phyloP scores from a whole-genome alignment of 768 basidiomycete species.

The Kwoniella sp. region DNA sequence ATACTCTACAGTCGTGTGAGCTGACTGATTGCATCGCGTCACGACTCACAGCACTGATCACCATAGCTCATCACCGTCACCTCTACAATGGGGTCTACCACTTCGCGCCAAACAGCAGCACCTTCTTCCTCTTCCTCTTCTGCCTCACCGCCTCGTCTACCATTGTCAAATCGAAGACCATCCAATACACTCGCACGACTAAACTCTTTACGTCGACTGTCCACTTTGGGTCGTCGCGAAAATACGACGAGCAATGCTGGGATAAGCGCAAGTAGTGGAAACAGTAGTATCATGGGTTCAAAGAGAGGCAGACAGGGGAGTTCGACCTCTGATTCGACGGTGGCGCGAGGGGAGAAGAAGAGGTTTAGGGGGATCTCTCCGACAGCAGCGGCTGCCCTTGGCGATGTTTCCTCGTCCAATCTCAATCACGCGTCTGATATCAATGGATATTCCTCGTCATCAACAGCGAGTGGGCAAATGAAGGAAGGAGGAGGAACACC shows the following conservation, averaged over 20 bases:
- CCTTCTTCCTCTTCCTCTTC: background rate
- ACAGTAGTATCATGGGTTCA: background rate
- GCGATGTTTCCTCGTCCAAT: background rate
- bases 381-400: background rate
- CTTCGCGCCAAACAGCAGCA: constrained; percentile 12
- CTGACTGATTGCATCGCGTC: background rate
- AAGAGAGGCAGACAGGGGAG: constrained; percentile 24
- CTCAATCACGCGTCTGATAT: background rate
- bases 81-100: constrained; percentile 22
- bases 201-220: constrained; percentile 18
- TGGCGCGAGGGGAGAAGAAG: constrained; percentile 11
- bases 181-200: constrained; percentile 13
- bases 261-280: background rate
- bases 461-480: too few species aligned
- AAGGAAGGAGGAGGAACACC: too few species aligned
- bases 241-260: background rate
- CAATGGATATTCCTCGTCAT: too few species aligned
- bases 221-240: constrained; percentile 17
- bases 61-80: background rate
- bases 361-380: constrained; percentile 5
- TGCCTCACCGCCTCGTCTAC: background rate
- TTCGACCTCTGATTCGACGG: constrained; percentile 7
- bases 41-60: background rate
- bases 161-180: constrained; percentile 4
- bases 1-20: background rate